These are phyloP conservation scores for Auricularia sp. DNA, from an alignment of 768 basidiomycete species.

Conservation along the genomic window DNA sequence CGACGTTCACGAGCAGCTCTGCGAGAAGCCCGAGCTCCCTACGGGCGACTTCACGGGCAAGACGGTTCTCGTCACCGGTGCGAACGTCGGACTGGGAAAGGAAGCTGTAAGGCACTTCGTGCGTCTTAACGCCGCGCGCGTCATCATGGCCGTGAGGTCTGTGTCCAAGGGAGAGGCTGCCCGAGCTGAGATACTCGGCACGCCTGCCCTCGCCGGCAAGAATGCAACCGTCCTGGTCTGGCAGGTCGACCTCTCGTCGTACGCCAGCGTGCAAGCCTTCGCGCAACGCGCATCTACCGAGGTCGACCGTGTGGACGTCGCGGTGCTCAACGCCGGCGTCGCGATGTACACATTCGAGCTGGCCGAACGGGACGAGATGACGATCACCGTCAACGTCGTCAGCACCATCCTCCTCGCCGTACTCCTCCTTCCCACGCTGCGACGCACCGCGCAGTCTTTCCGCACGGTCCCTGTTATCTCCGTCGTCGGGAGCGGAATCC, in stretches of 20 bases:
- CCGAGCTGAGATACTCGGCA: no score
- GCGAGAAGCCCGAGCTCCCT: background rate
- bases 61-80: constrained; percentile 6
- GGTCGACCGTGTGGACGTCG: background rate
- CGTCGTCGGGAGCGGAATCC: no score
- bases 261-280: constrained; percentile 1
- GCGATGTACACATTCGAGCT: background rate
- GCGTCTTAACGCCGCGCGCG: no score
- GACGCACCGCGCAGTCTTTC: no score
- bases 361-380: background rate
- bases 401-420: background rate
- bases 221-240: background rate
- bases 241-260: constrained; percentile 1
- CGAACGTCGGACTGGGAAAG: constrained; percentile 7
- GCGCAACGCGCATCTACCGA: background rate
- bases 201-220: no score
- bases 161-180: no score
- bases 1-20: background rate
- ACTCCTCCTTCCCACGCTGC: background rate
- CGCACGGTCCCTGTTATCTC: no score
- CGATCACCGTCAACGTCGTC: background rate
- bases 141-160: no score
- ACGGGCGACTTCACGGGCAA: constrained; percentile 2
- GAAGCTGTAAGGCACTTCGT: background rate
- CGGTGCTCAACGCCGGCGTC: constrained; percentile 1